A percentile compares a stretch with the other conserved stretches of the same genome.
phyloP scores from a whole-genome alignment of 352 stramenopile genomes.

The Phytophthora crassamura region DNA sequence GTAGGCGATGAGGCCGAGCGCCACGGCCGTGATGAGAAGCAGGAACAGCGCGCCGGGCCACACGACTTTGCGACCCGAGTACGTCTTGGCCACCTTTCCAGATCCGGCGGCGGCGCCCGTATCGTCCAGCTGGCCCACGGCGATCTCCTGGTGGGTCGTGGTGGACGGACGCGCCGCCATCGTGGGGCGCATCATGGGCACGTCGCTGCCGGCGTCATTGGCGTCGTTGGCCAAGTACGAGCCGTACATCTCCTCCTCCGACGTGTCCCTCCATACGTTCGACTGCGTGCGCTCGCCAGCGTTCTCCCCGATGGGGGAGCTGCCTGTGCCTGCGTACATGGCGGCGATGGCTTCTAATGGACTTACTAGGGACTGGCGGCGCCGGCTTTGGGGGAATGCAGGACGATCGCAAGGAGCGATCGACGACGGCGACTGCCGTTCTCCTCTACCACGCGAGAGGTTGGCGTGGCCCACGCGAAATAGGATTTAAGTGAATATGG shows the following conservation, averaged over 20 bases:
- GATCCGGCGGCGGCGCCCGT: conserved; percentile 6
- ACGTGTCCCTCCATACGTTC: conserved; percentile 80
- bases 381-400: no score
- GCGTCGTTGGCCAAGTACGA: conserved; percentile 62
- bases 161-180: conserved; percentile 44
- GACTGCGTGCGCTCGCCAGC: conserved; percentile 39
- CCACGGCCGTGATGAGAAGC: conserved; percentile 54
- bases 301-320: conserved; percentile 41
- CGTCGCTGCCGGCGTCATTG: conserved; percentile 40
- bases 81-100: conserved; percentile 34
- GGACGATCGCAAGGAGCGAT: no score
- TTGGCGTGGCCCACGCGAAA: no score
- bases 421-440: no score
- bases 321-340: conserved; percentile 35
- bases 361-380: no score
- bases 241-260: conserved; percentile 74
- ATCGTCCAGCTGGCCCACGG: conserved; percentile 73
- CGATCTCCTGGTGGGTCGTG: conserved; percentile 69
- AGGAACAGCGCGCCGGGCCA: conserved; percentile 84
- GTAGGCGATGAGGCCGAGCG: conserved; percentile 65
- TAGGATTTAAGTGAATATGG: no score
- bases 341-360: neutral
- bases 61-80: conserved; percentile 74
- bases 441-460: no score
- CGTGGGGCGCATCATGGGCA: conserved; percentile 62